A percentile compares a stretch with the other conserved stretches of the same genome.
Evolutionary conservation across 139 green algal species (phyloP).

Genomic region (Pleodorina starrii): DNA sequence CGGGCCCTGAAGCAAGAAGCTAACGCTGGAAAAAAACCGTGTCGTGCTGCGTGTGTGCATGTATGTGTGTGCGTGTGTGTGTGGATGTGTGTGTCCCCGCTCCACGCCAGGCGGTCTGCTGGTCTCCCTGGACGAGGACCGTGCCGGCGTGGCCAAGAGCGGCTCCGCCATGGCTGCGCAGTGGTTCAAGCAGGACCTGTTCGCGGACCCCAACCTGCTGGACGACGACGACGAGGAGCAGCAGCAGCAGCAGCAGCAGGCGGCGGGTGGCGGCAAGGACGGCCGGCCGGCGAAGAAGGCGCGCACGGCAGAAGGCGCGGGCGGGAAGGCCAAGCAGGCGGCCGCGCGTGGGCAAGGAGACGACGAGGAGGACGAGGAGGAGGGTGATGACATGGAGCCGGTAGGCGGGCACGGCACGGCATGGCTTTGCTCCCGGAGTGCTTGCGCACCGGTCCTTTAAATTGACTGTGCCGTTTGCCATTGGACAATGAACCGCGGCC

Average conservation of each 20-base stretch:
- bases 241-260: slow-evolving; percentile 20
- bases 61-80: too few species aligned
- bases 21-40: too few species aligned
- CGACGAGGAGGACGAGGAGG: slow-evolving; percentile 53
- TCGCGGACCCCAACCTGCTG: slow-evolving; percentile 72
- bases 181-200: slow-evolving; percentile 92
- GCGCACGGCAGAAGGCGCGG: neutral
- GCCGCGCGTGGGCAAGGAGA: slow-evolving; percentile 5
- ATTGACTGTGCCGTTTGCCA: too few species aligned
- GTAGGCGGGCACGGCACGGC: too few species aligned
- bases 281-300: slow-evolving; percentile 37
- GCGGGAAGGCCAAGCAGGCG: slow-evolving; percentile 9
- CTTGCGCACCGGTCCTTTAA: too few species aligned
- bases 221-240: slow-evolving; percentile 60
- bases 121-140: slow-evolving; percentile 79
- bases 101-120: slow-evolving; percentile 79
- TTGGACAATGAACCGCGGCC: too few species aligned
- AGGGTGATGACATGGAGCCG: slow-evolving; percentile 9
- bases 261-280: neutral
- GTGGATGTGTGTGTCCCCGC: too few species aligned
- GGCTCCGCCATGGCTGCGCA: slow-evolving; percentile 76
- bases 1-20: too few species aligned
- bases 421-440: too few species aligned
- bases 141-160: slow-evolving; percentile 68
- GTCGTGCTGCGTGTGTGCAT: too few species aligned